Base-by-base conservation (phyloP, 2,329 filamentous ascomycete species). In the Fusarium caatingaense region DNA sequence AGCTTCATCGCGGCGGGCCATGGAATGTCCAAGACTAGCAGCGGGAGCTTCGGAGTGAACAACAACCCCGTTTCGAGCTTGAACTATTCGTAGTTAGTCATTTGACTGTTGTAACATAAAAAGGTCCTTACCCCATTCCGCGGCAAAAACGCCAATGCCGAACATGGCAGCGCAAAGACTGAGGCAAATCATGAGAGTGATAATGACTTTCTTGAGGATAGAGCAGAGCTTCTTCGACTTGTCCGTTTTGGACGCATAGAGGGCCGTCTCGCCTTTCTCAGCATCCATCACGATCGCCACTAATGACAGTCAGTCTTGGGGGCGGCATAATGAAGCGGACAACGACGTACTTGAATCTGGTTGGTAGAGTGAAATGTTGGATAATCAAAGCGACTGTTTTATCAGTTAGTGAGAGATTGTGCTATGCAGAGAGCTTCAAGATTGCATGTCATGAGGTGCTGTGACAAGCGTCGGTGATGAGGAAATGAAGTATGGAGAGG, bases 201-300 rank as follows among this genome's bases (percentile, higher is more conserved):
- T 12, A 13, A 76, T 13, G 18, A 66, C 10, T 37, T 71, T 73
- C 60, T 68, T 68, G 21, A 53, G 37, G 23, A 30, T 34, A 37
- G 61, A 27, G 32, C 11, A 20, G 15, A 10, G 8, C 11, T 21
- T 42, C 46, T 67, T 74, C 56, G 56, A 11, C 45, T 71, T 71
- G 41, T 49, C 18, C 58, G 42, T 41, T 49, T 60, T 58, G 42
- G 56, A 51, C 32, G 53, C 46, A 42, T 53, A 48, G 34, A 60
- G 60, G 37, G 41, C 21, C 48, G 60, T 50, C 46, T 69, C 58
- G 46, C 64, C 74, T 46, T 74, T 72, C 48, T 77, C 76, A 41
- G 63, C 48, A 57, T 77, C 76, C 62, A 74, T 76, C 68, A 75
- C 72, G 34, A 61, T 65, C 46, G 74, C 64, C 73, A 78, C 76